Evolutionary conservation across 1,139 yeast species (phyloP), one percentile per base, ranked within the genome.

Genomic region (Arxiozyma heterogenica): DNA sequence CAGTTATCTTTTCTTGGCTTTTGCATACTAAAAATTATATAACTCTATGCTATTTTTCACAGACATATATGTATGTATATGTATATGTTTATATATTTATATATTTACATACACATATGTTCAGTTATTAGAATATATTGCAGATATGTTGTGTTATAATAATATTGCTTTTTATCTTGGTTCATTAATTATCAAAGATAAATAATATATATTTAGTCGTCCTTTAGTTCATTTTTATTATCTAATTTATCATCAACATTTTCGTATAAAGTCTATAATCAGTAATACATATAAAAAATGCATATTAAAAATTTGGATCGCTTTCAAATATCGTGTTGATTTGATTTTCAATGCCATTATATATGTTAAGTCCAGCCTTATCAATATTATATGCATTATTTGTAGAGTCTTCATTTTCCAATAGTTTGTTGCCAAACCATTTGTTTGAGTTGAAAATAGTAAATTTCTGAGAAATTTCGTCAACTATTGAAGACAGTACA

Each of bases 331-430:
- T 22, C 1, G 30, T 41, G 45, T 50, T 41, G 2, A 51, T 51
- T 18, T 49, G 41, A 11, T 25, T 30, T 7, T 50, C 48, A n/a
- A 51, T 41, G 21, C 46, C 45, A 41, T 51, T 51, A 41, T 51
- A 56, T 18, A 56, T 41, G 38, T 51, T 43, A 6, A 54, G 23
- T 8, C 58, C 58, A 18, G 49, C 18, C 7, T 27, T 38, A 44
- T 52, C 54, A 21, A 51, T 49, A 17, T 48, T 47, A 27, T 30
- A 49, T 4, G 41, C 34, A 11, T 41, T 8, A 27, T n/a, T 41
- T 3, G 12, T n/a, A 12, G 25, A 12, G 9, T 18, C 41, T 15
- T 20, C 20, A 3, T 9, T 17, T 6, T 21, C 41, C 17, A 41
- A 12, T n/a, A 44, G 18, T 12, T 25, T 44, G 8, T 45, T 39